Evolutionary conservation across 192 early-diverging fungal genomes (phyloP).

Genomic region (Coemansia sp.): DNA sequence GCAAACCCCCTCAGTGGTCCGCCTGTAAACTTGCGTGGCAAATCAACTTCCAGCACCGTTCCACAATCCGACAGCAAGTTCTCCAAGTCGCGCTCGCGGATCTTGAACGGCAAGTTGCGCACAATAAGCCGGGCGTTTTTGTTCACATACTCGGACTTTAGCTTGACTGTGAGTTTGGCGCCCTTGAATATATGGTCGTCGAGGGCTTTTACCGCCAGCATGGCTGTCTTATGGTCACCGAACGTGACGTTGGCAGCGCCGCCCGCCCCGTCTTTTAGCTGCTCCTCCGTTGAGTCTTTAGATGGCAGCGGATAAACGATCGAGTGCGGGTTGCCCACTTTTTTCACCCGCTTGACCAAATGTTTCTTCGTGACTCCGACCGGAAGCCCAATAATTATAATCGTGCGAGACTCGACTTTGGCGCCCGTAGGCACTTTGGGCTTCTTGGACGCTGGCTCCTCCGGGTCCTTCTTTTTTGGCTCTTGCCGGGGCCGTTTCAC

Average conservation of each 20-base stretch:
- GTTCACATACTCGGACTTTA: constrained; percentile 52
- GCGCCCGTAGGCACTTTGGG: constrained; percentile 9
- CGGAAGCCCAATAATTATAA: constrained; percentile 57
- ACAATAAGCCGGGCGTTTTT: constrained; percentile 80
- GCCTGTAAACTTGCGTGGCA: constrained; percentile 72
- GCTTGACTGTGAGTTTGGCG: constrained; percentile 53
- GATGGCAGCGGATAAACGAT: constrained; percentile 61
- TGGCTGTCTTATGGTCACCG: constrained; percentile 36
- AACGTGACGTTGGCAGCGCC: constrained; percentile 46
- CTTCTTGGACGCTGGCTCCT: constrained; percentile 35
- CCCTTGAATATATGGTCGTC: constrained; percentile 79
- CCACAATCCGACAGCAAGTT: constrained; percentile 67
- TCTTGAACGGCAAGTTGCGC: constrained; percentile 80
- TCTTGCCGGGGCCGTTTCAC: constrained; percentile 17
- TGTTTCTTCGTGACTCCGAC: constrained; percentile 70
- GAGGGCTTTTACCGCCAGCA: constrained; percentile 61
- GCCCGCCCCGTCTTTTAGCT: constrained; percentile 46
- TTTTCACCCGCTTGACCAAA: constrained; percentile 68
- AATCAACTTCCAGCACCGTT: constrained; percentile 64
- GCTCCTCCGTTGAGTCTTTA: constrained; percentile 36
- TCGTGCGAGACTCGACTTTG: constrained; percentile 26
- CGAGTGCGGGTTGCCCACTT: constrained; percentile 57
- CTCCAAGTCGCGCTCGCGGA: constrained; percentile 64
- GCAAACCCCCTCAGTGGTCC: constrained; percentile 85
- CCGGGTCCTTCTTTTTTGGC: constrained; percentile 9